phyloP scores from a whole-genome alignment of 306 rosid genomes.

The Potentilla sterilis region DNA sequence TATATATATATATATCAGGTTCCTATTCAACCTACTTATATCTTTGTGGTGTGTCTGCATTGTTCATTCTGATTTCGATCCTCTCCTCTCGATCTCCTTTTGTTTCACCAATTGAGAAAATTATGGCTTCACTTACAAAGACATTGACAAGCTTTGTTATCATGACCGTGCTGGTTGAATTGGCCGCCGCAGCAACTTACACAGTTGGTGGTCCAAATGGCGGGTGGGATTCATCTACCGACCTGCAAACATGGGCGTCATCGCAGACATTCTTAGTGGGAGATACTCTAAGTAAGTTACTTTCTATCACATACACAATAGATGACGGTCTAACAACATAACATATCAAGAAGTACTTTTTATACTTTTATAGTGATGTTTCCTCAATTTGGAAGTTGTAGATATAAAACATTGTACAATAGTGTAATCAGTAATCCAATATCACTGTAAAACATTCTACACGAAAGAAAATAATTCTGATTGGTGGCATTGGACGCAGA shows the following conservation, averaged over 20 bases:
- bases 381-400: background rate
- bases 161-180: conserved; percentile 39
- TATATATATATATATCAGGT: conserved; percentile 8
- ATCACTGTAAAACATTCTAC: background rate
- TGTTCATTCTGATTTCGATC: background rate
- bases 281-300: conserved; percentile 67
- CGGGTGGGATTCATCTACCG: conserved; percentile 57
- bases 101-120: conserved; percentile 10
- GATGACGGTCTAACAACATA: background rate
- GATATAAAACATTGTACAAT: background rate
- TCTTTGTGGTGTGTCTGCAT: background rate
- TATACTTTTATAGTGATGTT: background rate
- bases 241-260: conserved; percentile 63
- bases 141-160: conserved; percentile 35
- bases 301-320: background rate
- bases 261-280: conserved; percentile 52
- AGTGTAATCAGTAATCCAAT: background rate
- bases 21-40: background rate
- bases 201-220: conserved; percentile 69
- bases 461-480: background rate
- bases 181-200: conserved; percentile 49
- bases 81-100: background rate
- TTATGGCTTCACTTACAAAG: conserved; percentile 41
- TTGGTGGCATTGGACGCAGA: conserved; percentile 32
- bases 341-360: background rate